Evolutionary conservation across 2,329 filamentous ascomycete genomes (phyloP), one percentile per base, ranked within the genome.

Genomic region (Fusarium sp.): DNA sequence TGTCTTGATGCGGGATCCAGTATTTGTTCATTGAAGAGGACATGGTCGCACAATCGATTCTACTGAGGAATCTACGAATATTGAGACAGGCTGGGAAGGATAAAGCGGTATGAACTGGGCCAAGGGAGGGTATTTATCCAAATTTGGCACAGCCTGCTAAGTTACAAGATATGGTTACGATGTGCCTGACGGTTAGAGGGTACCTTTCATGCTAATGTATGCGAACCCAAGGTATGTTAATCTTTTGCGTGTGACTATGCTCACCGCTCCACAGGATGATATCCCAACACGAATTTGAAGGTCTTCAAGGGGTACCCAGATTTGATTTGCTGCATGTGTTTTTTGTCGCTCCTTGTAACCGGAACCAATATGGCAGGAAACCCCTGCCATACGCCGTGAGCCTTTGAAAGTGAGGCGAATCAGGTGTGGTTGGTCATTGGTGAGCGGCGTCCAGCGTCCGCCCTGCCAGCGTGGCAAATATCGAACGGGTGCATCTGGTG

Each of bases 1-100:
- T 90, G 64, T 89, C 88, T 68, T 86, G 80, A 67, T 88, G 85
- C 19, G 88, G 87, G 67, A 90, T 90, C 88, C 88, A 91, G 80
- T 90, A 91, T 77, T 84, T 85, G 80, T 90, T 90, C 83, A 88
- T 85, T 59, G 76, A 67, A 43, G 75, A 78, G 46, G 79, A 77
- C 78, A 80, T 71, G 59, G 65, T 67, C 52, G 67, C 64, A 71
- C 60, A 57, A 58, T 60, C 53, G 70, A 61, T 70, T 54, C 53
- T 67, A 61, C 52, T 59, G 40, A 62, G 35, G 63, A 65, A 58
- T 46, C 61, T 49, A 61, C 64, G 38, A 28, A 64, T 53, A 64
- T 53, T 64, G 49, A 70, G 59, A 66, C 69, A 62, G 66, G 60
- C 67, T 66, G 61, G 63, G 57, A 57, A 69, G 37, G 53, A 53